Conservation (phyloP, 176 grass and related monocot species). For the Triticum monococcum region DNA sequence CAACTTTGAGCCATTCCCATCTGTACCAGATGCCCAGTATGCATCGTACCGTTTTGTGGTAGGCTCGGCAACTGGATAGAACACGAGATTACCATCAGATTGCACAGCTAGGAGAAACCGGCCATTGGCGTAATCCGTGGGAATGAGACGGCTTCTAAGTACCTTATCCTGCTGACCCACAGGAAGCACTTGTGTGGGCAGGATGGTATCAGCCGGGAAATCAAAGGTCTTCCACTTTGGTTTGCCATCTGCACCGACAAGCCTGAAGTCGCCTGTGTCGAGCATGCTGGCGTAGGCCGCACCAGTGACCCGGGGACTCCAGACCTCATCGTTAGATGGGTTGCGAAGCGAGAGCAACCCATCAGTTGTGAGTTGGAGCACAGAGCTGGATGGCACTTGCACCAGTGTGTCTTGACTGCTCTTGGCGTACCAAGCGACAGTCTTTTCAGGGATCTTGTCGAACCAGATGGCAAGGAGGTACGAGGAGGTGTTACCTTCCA, state of each 20-base stretch:
- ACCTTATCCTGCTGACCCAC: not conserved
- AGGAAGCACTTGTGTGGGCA: conserved; percentile 21
- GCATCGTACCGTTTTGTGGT: not conserved
- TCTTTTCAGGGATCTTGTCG: not conserved
- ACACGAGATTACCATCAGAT: not conserved
- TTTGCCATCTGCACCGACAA: not conserved
- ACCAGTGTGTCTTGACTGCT: not conserved
- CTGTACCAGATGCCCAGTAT: not conserved
- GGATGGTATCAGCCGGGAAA: not conserved
- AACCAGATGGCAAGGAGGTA: conserved; percentile 19
- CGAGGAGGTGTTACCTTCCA: not conserved
- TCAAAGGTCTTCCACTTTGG: conserved; percentile 1
- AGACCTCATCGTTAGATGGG: not conserved
- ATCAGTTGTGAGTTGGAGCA: not conserved
- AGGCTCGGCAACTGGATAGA: not conserved
- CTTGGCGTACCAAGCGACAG: not conserved
- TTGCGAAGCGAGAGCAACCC: not conserved
- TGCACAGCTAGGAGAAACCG: not conserved
- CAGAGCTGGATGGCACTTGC: not conserved
- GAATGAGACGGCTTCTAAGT: not conserved
- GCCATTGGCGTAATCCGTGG: conserved; percentile 1
- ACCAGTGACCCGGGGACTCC: not conserved
- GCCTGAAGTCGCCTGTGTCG: not conserved
- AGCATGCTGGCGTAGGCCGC: not conserved
- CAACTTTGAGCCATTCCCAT: not conserved